Evolutionary conservation across 169 alveolate species (phyloP).

Genomic region (Plasmodium blacklocki): DNA sequence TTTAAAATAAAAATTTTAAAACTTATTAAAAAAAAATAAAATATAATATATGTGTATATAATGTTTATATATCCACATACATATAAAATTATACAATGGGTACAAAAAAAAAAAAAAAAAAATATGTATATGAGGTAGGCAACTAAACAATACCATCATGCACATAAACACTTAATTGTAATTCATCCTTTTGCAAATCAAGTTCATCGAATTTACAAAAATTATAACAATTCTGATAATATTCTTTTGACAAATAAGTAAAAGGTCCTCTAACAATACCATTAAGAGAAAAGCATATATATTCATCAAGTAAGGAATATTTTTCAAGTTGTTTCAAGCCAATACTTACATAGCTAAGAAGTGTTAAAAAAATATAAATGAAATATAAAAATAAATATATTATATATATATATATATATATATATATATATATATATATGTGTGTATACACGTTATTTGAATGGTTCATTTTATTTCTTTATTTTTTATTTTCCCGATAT

Average conservation of each 20-base stretch:
- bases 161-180: constrained; percentile 65
- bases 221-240: constrained; percentile 63
- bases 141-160: constrained; percentile 66
- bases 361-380: background rate
- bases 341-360: constrained; percentile 62
- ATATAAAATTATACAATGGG: background rate
- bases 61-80: background rate
- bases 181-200: constrained; percentile 62
- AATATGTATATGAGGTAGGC: background rate
- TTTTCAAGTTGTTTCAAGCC: constrained; percentile 63
- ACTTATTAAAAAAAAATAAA: background rate
- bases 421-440: background rate
- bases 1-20: no score
- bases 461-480: no score
- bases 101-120: background rate
- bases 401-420: background rate
- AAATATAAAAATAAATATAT: no score
- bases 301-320: constrained; percentile 63
- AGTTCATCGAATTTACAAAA: constrained; percentile 72
- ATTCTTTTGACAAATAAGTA: constrained; percentile 56
- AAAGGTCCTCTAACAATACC: constrained; percentile 71
- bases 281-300: constrained; percentile 65
- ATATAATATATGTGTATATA: background rate
- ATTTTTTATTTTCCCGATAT: no score
- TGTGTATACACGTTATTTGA: no score